Percentiles rank a stretch among this genome's conserved stretches.
Conservation (phyloP, 371 early-diverging fungal species). For the Actinomortierella ambigua region DNA sequence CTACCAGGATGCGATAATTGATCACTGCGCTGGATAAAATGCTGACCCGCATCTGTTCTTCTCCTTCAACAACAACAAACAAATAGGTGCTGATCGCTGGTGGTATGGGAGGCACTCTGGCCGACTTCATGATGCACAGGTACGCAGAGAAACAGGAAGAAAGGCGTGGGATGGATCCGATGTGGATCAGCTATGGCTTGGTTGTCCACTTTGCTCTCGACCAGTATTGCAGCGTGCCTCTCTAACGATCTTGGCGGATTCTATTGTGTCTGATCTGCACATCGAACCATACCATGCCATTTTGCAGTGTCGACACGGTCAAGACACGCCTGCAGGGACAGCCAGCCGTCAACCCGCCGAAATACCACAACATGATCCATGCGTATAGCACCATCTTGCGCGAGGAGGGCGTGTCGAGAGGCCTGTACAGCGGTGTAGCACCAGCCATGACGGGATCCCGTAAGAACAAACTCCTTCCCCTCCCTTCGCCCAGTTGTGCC, state of each 20-base stretch:
- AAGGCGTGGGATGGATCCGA: too few relatives aligned
- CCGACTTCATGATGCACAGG: slow-evolving; percentile 80
- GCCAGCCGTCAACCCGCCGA: slow-evolving; percentile 53
- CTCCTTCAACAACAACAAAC: background rate
- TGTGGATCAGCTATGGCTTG: too few relatives aligned
- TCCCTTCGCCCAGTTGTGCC: background rate
- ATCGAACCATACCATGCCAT: slow-evolving; percentile 2
- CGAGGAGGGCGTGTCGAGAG: slow-evolving; percentile 74
- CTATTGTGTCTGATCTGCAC: background rate
- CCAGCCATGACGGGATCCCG: slow-evolving; percentile 80
- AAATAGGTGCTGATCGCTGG: slow-evolving; percentile 70
- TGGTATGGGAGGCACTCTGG: slow-evolving; percentile 72
- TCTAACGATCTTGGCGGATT: background rate
- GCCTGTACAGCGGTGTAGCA: slow-evolving; percentile 74
- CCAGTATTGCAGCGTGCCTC: too few relatives aligned
- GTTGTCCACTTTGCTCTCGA: too few relatives aligned
- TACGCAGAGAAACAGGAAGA: slow-evolving; percentile 20
- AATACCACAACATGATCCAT: slow-evolving; percentile 70
- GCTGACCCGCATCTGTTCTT: background rate
- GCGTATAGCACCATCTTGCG: slow-evolving; percentile 66
- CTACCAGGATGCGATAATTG: too few relatives aligned
- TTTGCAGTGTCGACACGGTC: slow-evolving; percentile 71
- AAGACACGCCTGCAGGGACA: slow-evolving; percentile 80
- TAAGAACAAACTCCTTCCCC: slow-evolving; percentile 26
- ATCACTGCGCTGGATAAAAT: too few relatives aligned